Evolutionary conservation across 768 basidiomycete species (phyloP).

Genomic region (Mycena alexandri): DNA sequence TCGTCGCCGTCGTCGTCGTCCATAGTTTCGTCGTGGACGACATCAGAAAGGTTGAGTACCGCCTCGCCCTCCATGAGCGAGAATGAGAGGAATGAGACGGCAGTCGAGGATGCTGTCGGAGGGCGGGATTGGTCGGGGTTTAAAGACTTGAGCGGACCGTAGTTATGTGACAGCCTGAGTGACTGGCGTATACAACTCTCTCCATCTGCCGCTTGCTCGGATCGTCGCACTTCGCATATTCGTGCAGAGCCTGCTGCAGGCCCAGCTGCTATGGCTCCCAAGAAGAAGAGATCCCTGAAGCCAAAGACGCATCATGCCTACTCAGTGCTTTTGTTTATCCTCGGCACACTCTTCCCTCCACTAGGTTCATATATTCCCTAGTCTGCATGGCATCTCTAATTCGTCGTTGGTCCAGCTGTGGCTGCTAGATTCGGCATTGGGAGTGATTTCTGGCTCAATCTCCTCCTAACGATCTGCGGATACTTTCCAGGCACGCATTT

Average conservation of each 20-base stretch:
- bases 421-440: conserved; percentile 95
- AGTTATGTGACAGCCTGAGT: no score
- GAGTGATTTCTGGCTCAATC: conserved; percentile 91
- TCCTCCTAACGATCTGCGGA: conserved; percentile 89
- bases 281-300: conserved; percentile 64
- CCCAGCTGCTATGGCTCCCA: conserved; percentile 46
- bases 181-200: no score
- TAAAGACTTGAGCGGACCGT: no score
- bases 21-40: conserved; percentile 84
- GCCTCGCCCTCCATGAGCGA: conserved; percentile 57
- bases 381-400: conserved; percentile 11
- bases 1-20: conserved; percentile 66
- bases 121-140: not conserved
- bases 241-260: conserved; percentile 27
- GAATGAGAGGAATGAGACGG: not conserved
- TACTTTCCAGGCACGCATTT: conserved; percentile 82
- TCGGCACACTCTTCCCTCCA: conserved; percentile 93
- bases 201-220: not conserved
- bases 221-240: not conserved
- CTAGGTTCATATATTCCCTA: conserved; percentile 68
- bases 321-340: conserved; percentile 82
- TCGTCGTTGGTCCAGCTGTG: conserved; percentile 71
- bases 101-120: not conserved
- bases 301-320: conserved; percentile 87
- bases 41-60: conserved; percentile 83